Conservation (phyloP, 305 asterid species). For the Fraxinus latifolia region DNA sequence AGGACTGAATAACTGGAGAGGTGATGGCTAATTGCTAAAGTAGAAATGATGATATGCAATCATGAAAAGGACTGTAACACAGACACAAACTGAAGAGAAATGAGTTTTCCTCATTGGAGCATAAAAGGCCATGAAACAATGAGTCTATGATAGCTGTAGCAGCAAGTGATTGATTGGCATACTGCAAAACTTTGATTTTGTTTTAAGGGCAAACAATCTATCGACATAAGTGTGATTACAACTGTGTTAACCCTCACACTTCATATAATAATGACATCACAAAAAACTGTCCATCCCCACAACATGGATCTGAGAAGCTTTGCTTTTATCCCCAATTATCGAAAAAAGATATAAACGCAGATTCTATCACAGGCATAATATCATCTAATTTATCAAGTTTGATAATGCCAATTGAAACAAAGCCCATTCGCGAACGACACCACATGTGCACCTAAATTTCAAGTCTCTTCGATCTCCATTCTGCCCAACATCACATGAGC, state of each 20-base stretch:
- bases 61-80: neutral
- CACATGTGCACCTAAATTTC: neutral
- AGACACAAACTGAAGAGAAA: neutral
- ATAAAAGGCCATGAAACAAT: neutral
- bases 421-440: neutral
- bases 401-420: neutral
- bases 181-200: neutral
- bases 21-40: neutral
- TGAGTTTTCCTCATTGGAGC: neutral
- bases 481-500: neutral
- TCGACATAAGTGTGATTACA: neutral
- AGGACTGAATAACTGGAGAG: neutral
- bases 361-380: neutral
- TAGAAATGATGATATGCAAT: neutral
- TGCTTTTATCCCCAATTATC: neutral
- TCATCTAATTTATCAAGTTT: neutral
- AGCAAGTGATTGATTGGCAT: neutral
- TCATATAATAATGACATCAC: neutral
- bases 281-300: neutral
- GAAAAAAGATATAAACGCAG: neutral
- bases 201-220: neutral
- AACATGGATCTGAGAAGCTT: neutral
- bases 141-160: neutral
- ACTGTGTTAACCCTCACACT: neutral
- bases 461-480: neutral